phyloP scores from a whole-genome alignment of 2,329 filamentous ascomycete species.

The Paracamarosporium sp. region DNA sequence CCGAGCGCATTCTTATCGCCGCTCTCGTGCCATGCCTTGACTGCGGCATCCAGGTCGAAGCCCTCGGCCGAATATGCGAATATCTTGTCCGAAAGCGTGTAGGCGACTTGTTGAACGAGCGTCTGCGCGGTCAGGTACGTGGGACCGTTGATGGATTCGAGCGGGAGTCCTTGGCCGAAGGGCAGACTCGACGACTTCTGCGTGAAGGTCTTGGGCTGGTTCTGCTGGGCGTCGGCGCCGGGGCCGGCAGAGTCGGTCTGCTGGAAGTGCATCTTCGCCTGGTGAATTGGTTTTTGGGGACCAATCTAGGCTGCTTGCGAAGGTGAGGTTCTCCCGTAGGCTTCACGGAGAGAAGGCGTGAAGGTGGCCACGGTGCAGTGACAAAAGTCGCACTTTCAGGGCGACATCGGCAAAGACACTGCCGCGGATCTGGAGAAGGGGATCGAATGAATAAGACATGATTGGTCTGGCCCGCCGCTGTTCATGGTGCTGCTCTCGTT shows the following conservation, averaged over 20 bases:
- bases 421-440: conserved; percentile 32
- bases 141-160: conserved; percentile 75
- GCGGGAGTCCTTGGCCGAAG: conserved; percentile 59
- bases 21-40: conserved; percentile 75
- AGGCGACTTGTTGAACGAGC: conserved; percentile 94
- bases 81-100: conserved; percentile 93
- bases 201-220: conserved; percentile 41
- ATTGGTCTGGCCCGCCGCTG: conserved; percentile 31
- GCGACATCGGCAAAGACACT: conserved; percentile 38
- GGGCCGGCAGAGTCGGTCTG: conserved; percentile 46
- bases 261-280: conserved; percentile 46
- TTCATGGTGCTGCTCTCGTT: conserved; percentile 30
- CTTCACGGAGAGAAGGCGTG: conserved; percentile 24
- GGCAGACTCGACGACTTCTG: conserved; percentile 58
- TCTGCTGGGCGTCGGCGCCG: conserved; percentile 36
- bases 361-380: conserved; percentile 21
- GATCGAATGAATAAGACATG: conserved; percentile 26
- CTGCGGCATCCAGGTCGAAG: conserved; percentile 86
- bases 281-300: conserved; percentile 11
- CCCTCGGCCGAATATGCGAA: conserved; percentile 96
- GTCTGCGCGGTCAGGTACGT: conserved; percentile 94
- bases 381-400: conserved; percentile 23
- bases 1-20: conserved; percentile 82
- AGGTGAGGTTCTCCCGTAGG: conserved; percentile 13
- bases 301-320: conserved; percentile 17